Evolutionary conservation across 2,329 filamentous ascomycete genomes (phyloP).

Genomic region (Westerdykella aurantiaca): DNA sequence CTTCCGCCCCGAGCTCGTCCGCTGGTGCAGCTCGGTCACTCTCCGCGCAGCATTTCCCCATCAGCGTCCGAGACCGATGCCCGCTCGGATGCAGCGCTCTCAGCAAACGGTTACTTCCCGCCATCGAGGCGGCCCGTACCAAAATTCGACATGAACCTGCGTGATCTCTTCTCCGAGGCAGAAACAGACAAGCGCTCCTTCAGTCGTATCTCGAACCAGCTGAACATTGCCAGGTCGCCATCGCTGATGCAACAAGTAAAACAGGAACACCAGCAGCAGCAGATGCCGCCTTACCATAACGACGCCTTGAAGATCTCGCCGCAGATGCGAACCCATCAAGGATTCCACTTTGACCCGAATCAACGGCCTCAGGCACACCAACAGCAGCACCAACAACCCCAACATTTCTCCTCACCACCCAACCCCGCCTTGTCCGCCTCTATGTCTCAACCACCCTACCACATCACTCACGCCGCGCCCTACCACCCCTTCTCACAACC

Average conservation of each 20-base stretch:
- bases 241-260: conserved; percentile 23
- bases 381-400: conserved; percentile 3
- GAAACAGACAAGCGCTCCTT: conserved; percentile 37
- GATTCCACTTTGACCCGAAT: conserved; percentile 15
- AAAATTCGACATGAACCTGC: conserved; percentile 49
- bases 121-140: conserved; percentile 43
- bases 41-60: conserved; percentile 20
- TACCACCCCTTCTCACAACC: conserved; percentile 25
- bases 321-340: conserved; percentile 30
- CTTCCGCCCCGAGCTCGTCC: conserved; percentile 2
- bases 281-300: conserved; percentile 19
- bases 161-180: conserved; percentile 35
- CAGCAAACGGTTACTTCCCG: conserved; percentile 17
- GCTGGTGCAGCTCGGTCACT: conserved; percentile 15
- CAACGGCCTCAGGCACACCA: conserved; percentile 11
- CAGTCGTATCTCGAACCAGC: conserved; percentile 32
- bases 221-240: conserved; percentile 28
- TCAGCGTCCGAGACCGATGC: conserved; percentile 27
- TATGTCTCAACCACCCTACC: conserved; percentile 18
- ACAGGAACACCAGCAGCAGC: conserved; percentile 14
- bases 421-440: conserved; percentile 7
- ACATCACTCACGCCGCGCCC: conserved; percentile 23
- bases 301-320: conserved; percentile 30
- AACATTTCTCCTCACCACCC: conserved; percentile 15
- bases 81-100: conserved; percentile 32